Base-by-base conservation (phyloP, 2,329 filamentous ascomycete genomes). In the Teratosphaeria viscida region DNA sequence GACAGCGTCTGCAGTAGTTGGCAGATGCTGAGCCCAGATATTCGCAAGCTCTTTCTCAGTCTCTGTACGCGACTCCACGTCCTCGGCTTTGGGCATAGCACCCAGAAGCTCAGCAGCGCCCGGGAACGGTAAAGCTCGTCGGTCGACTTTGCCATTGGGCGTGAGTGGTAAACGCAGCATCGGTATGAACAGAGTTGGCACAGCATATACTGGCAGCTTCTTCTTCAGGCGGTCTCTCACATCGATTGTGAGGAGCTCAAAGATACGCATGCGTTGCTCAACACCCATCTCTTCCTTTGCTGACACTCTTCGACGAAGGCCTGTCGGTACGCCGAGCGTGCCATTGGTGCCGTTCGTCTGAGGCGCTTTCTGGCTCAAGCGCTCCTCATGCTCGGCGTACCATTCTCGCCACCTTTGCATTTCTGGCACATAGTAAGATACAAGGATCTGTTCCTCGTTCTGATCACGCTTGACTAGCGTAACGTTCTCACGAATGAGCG, bases 401-500 rank as follows among this genome's bases (percentile, higher is more conserved):
- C 85, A 92, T 23, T 81, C 76, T 52, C 79, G 75, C 90, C 90
- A 96, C 65, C 86, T 82, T 63, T 81, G 81, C 74, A 85, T 81
- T 67, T 95, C 88, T 10, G 92, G 90, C 2, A 96, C 91, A 61
- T 96, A 84, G 73, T 96, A 96, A 72, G 87, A 95, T 67, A 96
- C 89, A 23, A 97, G 79, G 0, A 83, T 92, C 16, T 85, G 87
- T 72, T 96, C 92, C 72, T 95, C 90, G 71, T 91, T 84, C 67
- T 86, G 86, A 74, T 95, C 87, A 74, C 90, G 84, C 72, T 90
- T 84, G 3, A 97, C 84, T 2, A 97, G 77, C 0, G 92, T 97
- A 65, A 90, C 86, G 74, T 88, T 90, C 65, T 97, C 92, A 49
- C 90, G 82, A 27, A 97, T 83, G 27, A 95, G 76, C 0, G 83